Conservation (phyloP, 192 early-diverging fungal genomes). For the Backusella macrospora region DNA sequence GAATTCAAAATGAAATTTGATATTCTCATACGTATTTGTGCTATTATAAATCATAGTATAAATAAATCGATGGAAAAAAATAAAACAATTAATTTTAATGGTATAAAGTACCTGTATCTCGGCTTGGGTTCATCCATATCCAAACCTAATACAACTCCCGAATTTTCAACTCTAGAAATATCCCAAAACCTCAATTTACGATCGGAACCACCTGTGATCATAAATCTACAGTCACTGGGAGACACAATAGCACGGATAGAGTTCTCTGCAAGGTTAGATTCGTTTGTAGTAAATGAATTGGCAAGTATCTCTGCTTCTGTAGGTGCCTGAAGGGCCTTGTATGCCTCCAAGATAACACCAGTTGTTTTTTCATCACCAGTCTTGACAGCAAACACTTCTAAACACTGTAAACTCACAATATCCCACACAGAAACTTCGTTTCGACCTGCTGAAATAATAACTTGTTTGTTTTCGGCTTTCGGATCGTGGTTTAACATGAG, state of each 20-base stretch:
- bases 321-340: slow-evolving; percentile 50
- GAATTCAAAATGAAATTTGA: slow-evolving; percentile 40
- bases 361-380: slow-evolving; percentile 51
- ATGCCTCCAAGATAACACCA: slow-evolving; percentile 46
- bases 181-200: slow-evolving; percentile 90
- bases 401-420: slow-evolving; percentile 68
- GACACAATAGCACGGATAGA: slow-evolving; percentile 65
- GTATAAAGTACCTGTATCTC: slow-evolving; percentile 57
- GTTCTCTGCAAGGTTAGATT: slow-evolving; percentile 57
- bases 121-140: slow-evolving; percentile 60
- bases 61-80: background rate
- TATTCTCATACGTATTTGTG: slow-evolving; percentile 57
- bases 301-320: slow-evolving; percentile 50
- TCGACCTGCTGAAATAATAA: slow-evolving; percentile 70
- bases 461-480: slow-evolving; percentile 45
- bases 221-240: slow-evolving; percentile 55
- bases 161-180: slow-evolving; percentile 65
- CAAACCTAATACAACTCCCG: slow-evolving; percentile 70
- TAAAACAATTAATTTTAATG: background rate
- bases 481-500: slow-evolving; percentile 54
- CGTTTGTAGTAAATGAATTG: slow-evolving; percentile 60
- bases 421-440: slow-evolving; percentile 87
- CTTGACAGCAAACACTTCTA: slow-evolving; percentile 71
- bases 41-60: slow-evolving; percentile 37
- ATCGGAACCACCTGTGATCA: slow-evolving; percentile 83